Base-by-base conservation (phyloP, 176 grass and related monocot species). In the Elymus sibiricus region DNA sequence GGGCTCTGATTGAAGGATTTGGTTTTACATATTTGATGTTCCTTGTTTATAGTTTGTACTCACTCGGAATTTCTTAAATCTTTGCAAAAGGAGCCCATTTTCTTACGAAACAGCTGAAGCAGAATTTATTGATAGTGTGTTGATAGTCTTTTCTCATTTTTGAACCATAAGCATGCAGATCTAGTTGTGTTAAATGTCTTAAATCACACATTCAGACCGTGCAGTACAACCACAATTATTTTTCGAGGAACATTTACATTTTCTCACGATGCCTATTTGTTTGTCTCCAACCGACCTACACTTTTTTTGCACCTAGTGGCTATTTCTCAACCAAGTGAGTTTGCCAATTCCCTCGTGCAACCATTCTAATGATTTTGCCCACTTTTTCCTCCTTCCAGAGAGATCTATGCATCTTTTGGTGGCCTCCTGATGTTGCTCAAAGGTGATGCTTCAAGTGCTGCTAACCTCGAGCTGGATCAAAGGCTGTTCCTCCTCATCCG, bases 391-490 rank as follows among this genome's bases (percentile, higher is more conserved):
- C 7, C 15, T 71, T 80, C 0, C 69, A 90, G 83, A 40, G 90
- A 97, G 83, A 78, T 90, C 4, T 90, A 92, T 46, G 85, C 83
- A 58, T 94, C 86, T 24, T 97, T 94, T 10, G 83, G 86, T 40
- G 90, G 92, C 4, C 72, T 89, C 21, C 68, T 92, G 35, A 92
- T 92, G 92, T 25, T 87, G 84, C 88, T 94, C 17, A 89, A 90
- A 58, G 86, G 88, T 11, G 86, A 92, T 39, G 81, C 88, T 31
- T 86, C 92, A 25, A 75, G 51, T 74, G 80, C 80, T 17, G 24
- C 27, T 2, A 79, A 16, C 32, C 92, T 92, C 1, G 72, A 87
- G 81, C 82, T 94, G 78, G 86, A 97, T 82, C 83, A 94, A 70
- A 92, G 84, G 63, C 11, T 92, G 25, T 91, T 92, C 53, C 84